A percentile compares a stretch with the other conserved stretches of the same genome.
Evolutionary conservation across 1,139 yeast genomes (phyloP).

Genomic region (Arxiozyma slooffiae): DNA sequence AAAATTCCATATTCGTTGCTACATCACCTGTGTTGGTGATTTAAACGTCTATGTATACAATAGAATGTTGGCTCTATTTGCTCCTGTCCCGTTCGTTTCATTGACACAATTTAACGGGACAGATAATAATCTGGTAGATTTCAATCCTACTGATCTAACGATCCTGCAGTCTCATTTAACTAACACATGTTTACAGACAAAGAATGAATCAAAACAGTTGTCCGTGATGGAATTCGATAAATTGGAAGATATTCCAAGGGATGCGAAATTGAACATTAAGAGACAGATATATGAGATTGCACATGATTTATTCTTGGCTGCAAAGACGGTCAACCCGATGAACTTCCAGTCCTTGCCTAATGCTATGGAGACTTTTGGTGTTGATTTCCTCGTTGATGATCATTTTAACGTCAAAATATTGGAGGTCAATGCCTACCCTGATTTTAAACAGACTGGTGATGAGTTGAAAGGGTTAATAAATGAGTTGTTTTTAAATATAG

Average conservation of each 20-base stretch:
- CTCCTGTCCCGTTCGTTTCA: slow-evolving; percentile 42
- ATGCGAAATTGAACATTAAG: slow-evolving; percentile 37
- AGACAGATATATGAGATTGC: slow-evolving; percentile 51
- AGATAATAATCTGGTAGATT: slow-evolving; percentile 16
- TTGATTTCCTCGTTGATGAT: slow-evolving; percentile 69
- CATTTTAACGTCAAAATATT: slow-evolving; percentile 48
- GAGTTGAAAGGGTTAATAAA: slow-evolving; percentile 56
- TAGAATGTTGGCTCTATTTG: slow-evolving; percentile 72
- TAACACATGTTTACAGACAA: slow-evolving; percentile 80
- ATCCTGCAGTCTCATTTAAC: slow-evolving; percentile 62
- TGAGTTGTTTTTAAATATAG: slow-evolving; percentile 46
- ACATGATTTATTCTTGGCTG: slow-evolving; percentile 74
- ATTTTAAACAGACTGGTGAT: slow-evolving; percentile 88
- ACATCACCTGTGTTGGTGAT: slow-evolving; percentile 69
- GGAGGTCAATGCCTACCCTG: slow-evolving; percentile 92
- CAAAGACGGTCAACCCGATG: slow-evolving; percentile 64
- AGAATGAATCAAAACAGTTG: slow-evolving; percentile 33
- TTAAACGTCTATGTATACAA: slow-evolving; percentile 68
- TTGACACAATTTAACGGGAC: slow-evolving; percentile 26
- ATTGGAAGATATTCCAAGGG: slow-evolving; percentile 38
- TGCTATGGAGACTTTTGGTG: slow-evolving; percentile 80
- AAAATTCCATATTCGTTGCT: slow-evolving; percentile 83
- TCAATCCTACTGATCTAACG: slow-evolving; percentile 29
- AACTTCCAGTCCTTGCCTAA: slow-evolving; percentile 81
- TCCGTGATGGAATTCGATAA: slow-evolving; percentile 62